Conservation (phyloP, 805 yeast species). For the Yamadazyma laniorum region DNA sequence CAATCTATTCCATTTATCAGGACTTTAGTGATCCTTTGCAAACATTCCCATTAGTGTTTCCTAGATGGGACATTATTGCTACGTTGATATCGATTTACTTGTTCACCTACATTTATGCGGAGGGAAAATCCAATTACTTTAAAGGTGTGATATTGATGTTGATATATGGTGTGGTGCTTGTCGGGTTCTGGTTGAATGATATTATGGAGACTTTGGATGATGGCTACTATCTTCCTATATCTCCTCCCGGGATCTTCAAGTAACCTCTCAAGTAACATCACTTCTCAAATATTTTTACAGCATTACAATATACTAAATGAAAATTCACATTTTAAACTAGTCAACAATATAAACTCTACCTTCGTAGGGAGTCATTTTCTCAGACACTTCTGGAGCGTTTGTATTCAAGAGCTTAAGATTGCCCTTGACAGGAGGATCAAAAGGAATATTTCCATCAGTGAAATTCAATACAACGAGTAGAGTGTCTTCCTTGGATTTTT, state of each 20-base stretch:
- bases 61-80: constrained; percentile 92
- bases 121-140: constrained; percentile 94
- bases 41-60: constrained; percentile 83
- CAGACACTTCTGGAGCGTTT: constrained; percentile 24
- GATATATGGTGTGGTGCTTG: constrained; percentile 67
- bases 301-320: not conserved
- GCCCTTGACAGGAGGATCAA: constrained; percentile 29
- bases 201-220: constrained; percentile 33
- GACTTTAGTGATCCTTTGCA: constrained; percentile 39
- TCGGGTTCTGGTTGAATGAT: constrained; percentile 75
- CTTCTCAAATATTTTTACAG: not conserved
- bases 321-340: constrained; percentile 1
- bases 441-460: constrained; percentile 30
- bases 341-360: constrained; percentile 35
- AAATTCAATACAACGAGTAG: constrained; percentile 45
- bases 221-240: constrained; percentile 15
- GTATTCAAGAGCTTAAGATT: constrained; percentile 26
- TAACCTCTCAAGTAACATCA: too few species aligned
- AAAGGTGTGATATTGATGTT: constrained; percentile 88
- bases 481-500: constrained; percentile 27
- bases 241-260: not conserved
- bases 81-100: constrained; percentile 80
- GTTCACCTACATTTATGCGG: constrained; percentile 92
- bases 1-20: constrained; percentile 61
- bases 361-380: constrained; percentile 43